phyloP scores from a whole-genome alignment of 805 yeast genomes.

The Wickerhamiella azymoides region DNA sequence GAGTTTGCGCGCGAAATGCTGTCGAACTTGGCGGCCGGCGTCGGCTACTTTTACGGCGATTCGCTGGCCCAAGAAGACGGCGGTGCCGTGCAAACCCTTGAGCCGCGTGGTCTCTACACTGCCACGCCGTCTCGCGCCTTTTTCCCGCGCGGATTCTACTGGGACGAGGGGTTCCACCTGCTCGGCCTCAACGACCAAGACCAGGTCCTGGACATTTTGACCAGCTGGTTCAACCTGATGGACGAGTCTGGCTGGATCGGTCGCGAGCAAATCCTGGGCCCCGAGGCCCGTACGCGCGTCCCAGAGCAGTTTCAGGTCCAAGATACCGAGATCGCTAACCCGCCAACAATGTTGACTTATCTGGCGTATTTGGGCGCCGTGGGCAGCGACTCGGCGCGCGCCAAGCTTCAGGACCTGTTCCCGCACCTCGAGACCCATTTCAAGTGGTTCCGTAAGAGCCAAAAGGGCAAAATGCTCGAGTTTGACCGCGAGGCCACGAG shows the following conservation, averaged over 20 bases:
- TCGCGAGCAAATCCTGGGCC: constrained; percentile 85
- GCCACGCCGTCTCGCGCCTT: constrained; percentile 86
- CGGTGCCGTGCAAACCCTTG: constrained; percentile 8
- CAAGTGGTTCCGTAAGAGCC: constrained; percentile 74
- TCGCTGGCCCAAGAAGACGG: constrained; percentile 28
- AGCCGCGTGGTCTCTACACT: constrained; percentile 62
- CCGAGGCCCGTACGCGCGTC: constrained; percentile 77
- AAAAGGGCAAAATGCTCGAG: constrained; percentile 57
- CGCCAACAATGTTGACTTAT: constrained; percentile 75
- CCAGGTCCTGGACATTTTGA: constrained; percentile 59
- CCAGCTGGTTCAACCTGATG: constrained; percentile 76
- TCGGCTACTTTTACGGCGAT: constrained; percentile 77
- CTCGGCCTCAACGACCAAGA: constrained; percentile 71
- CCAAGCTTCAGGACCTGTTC: constrained; percentile 38
- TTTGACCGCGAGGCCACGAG: constrained; percentile 47
- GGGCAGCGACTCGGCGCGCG: constrained; percentile 2
- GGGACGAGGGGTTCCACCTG: constrained; percentile 98
- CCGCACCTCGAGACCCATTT: constrained; percentile 67
- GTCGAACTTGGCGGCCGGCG: constrained; percentile 78
- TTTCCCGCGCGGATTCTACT: constrained; percentile 92
- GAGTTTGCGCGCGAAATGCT: constrained; percentile 63
- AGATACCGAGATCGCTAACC: constrained; percentile 82
- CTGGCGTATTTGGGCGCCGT: constrained; percentile 34
- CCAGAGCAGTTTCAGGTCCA: constrained; percentile 76
- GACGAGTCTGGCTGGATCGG: constrained; percentile 96